Percentiles rank a stretch among this genome's conserved stretches.
phyloP scores from a whole-genome alignment of 176 grass and related monocot species.

The Saccharum spontaneum region DNA sequence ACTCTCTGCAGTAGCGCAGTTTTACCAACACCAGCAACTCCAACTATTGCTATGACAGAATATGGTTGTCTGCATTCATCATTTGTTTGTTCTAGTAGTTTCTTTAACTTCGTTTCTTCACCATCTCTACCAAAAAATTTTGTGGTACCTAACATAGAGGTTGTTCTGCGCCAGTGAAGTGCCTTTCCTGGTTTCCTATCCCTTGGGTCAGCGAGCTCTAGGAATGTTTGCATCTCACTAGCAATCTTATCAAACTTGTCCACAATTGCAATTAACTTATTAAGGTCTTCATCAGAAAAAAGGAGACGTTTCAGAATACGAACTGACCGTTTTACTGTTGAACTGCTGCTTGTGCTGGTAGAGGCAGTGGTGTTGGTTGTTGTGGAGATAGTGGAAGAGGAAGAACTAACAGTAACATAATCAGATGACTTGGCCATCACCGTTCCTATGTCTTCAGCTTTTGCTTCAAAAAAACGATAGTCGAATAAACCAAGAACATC shows the following conservation, averaged over 20 bases:
- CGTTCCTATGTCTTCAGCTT: constrained; percentile 10
- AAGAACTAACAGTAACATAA: not conserved
- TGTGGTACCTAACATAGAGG: not conserved
- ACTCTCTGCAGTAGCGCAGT: constrained; percentile 37
- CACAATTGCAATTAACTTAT: constrained; percentile 5
- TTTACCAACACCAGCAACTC: constrained; percentile 55
- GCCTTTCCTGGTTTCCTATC: not conserved
- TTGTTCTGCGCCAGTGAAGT: constrained; percentile 27
- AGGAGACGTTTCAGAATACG: not conserved
- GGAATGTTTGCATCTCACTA: constrained; percentile 15
- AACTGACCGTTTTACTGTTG: constrained; percentile 7
- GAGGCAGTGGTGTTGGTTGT: not conserved
- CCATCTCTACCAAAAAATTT: not conserved
- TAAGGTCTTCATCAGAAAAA: constrained; percentile 26
- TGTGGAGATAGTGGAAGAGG: not conserved
- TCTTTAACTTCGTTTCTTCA: not conserved
- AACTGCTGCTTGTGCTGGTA: not conserved
- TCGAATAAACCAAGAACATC: constrained; percentile 43
- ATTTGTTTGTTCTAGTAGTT: not conserved
- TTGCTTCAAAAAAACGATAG: constrained; percentile 23
- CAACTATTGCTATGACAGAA: constrained; percentile 48
- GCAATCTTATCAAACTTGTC: constrained; percentile 20
- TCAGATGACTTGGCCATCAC: not conserved
- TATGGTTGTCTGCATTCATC: constrained; percentile 16
- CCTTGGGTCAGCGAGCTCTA: not conserved